Percentiles rank a stretch among this genome's conserved stretches.
Conservation (phyloP, 1,284 basidiomycete genomes). For the Wolfiporia cocos region DNA sequence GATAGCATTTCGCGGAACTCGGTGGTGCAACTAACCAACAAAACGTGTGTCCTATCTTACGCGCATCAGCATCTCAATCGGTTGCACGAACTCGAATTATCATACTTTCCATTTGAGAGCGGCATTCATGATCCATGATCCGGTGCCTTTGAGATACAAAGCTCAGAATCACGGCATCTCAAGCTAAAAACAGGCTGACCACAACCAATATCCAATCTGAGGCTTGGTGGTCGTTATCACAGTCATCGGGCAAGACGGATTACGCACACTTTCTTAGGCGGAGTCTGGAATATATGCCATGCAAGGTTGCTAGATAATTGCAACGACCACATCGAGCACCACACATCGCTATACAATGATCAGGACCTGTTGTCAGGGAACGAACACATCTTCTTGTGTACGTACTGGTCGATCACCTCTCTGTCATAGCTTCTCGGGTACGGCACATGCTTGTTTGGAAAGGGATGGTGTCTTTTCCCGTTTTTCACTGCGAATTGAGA, state of each 20-base stretch:
- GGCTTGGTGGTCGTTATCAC: conserved; percentile 6
- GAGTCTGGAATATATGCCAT: conserved; percentile 53
- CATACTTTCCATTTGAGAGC: conserved; percentile 54
- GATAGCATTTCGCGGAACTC: neutral
- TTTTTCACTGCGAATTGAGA: conserved; percentile 48
- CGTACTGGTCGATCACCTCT: conserved; percentile 58
- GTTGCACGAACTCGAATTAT: conserved; percentile 17
- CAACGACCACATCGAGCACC: conserved; percentile 52
- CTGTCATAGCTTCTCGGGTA: conserved; percentile 62
- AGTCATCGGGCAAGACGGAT: conserved; percentile 2
- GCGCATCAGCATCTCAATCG: no score
- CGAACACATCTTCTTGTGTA: conserved; percentile 5
- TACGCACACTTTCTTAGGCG: conserved; percentile 56
- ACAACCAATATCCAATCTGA: conserved; percentile 64
- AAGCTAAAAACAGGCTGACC: conserved; percentile 34
- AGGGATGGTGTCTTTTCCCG: conserved; percentile 52
- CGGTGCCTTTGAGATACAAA: conserved; percentile 38
- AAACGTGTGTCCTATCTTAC: no score
- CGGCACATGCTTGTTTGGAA: conserved; percentile 42
- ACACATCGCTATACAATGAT: conserved; percentile 46
- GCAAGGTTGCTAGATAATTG: conserved; percentile 50
- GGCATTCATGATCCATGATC: conserved; percentile 60
- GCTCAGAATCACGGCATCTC: conserved; percentile 2
- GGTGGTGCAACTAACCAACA: conserved; percentile 38
- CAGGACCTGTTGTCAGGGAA: conserved; percentile 4